Percentiles rank a stretch among this genome's conserved stretches.
These are phyloP conservation scores for Angophora floribunda DNA, from an alignment of 345 rosid genomes.

Conservation along the genomic window DNA sequence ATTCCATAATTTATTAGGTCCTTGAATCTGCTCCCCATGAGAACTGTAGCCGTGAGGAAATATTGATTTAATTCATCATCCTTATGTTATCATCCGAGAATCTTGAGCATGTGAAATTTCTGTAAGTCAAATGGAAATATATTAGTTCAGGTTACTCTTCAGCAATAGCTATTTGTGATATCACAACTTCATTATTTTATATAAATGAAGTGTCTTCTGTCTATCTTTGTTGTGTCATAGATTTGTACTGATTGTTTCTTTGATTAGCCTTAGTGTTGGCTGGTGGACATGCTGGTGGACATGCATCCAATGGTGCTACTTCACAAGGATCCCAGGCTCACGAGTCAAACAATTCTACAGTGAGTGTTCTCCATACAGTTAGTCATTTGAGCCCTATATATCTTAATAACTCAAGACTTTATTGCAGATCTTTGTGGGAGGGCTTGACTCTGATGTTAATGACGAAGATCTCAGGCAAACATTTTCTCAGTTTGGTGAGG, in stretches of 20 bases:
- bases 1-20: background rate
- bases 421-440: constrained; percentile 90
- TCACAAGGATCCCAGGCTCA: constrained; percentile 57
- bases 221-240: background rate
- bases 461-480: constrained; percentile 88
- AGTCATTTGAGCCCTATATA: background rate
- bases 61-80: background rate
- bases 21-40: background rate
- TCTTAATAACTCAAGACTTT: background rate
- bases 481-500: constrained; percentile 78
- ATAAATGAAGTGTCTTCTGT: background rate
- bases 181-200: background rate
- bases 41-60: background rate
- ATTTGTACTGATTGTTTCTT: constrained; percentile 4
- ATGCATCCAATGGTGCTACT: constrained; percentile 51
- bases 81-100: background rate
- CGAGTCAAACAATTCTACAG: constrained; percentile 76
- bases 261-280: constrained; percentile 64
- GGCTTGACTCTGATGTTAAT: constrained; percentile 71
- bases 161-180: background rate
- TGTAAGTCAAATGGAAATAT: background rate
- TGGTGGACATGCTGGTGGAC: constrained; percentile 88
- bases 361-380: constrained; percentile 25
- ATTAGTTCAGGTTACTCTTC: background rate
- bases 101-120: background rate